Conservation (phyloP, 306 rosid genomes). For the Cotoneaster glaucophyllus region DNA sequence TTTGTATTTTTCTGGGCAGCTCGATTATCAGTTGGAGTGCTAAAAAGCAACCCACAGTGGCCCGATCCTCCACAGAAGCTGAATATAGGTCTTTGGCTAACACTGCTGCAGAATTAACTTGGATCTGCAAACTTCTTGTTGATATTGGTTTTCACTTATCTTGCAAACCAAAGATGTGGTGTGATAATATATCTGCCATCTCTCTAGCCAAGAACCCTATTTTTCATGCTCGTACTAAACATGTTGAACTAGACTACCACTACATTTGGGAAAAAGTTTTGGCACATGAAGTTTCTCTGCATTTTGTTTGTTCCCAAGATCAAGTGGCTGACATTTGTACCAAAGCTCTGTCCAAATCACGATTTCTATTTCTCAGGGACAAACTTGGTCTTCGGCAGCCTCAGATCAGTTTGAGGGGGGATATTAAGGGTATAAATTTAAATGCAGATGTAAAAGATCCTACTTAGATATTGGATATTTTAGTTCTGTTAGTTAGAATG, state of each 20-base stretch:
- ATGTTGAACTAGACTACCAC: not conserved
- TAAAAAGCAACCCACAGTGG: not conserved
- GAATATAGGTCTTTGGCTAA: not conserved
- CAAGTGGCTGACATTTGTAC: too few species aligned
- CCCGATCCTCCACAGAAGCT: not conserved
- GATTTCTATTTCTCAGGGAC: fast-evolving
- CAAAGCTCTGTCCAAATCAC: too few species aligned
- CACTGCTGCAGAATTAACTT: not conserved
- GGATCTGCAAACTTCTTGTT: not conserved
- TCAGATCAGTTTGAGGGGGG: too few species aligned
- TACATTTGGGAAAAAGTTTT: not conserved
- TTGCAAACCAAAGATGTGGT: not conserved
- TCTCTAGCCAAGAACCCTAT: not conserved
- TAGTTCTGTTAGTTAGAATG: too few species aligned
- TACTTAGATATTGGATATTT: too few species aligned
- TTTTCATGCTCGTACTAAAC: not conserved
- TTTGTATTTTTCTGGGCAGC: not conserved
- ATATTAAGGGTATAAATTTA: too few species aligned
- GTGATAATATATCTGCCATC: not conserved
- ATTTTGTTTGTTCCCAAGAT: too few species aligned
- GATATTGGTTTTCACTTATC: not conserved
- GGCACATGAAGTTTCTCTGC: not conserved
- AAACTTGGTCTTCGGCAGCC: too few species aligned
- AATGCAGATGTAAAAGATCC: too few species aligned
- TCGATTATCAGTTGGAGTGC: not conserved